A percentile compares a stretch with the other conserved stretches of the same genome.
Evolutionary conservation across 345 rosid species (phyloP).

Genomic region (Schrenkiella parvula): DNA sequence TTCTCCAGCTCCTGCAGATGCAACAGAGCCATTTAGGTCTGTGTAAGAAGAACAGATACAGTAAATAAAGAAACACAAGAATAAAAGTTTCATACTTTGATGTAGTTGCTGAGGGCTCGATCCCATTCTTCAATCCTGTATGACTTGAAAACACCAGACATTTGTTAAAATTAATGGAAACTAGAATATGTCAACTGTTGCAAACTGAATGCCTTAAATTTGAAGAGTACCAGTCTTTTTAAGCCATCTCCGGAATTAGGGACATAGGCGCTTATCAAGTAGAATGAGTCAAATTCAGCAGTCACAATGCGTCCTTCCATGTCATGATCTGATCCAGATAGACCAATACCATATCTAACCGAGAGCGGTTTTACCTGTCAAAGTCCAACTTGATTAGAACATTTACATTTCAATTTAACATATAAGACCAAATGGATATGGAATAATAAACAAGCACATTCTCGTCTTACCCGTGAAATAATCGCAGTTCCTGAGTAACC

Average conservation of each 20-base stretch:
- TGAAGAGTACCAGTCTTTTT: slow-evolving; percentile 71
- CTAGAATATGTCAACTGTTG: background rate
- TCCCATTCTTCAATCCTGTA: slow-evolving; percentile 85
- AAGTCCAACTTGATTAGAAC: slow-evolving; percentile 13
- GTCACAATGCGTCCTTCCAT: slow-evolving; percentile 86
- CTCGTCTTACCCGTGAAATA: slow-evolving; percentile 66
- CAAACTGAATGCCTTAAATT: slow-evolving; percentile 6
- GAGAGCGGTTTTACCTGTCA: slow-evolving; percentile 86
- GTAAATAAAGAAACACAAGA: background rate
- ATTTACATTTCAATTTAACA: background rate
- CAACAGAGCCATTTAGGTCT: background rate
- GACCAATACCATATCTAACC: slow-evolving; percentile 75
- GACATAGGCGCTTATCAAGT: slow-evolving; percentile 63
- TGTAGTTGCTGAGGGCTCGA: slow-evolving; percentile 61
- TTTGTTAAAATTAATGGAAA: background rate
- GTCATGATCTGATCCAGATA: slow-evolving; percentile 77
- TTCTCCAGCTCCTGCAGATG: slow-evolving; percentile 75
- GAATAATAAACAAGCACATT: slow-evolving; percentile 9
- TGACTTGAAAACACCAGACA: slow-evolving; percentile 41
- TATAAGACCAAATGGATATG: background rate
- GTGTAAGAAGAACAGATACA: background rate
- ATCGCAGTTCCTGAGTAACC: slow-evolving; percentile 97
- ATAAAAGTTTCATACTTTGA: slow-evolving; percentile 56
- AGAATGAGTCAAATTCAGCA: slow-evolving; percentile 81
- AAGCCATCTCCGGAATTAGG: slow-evolving; percentile 98